Conservation (phyloP, 2,329 filamentous ascomycete species). For the Neoscytalidium dimidiatum region DNA sequence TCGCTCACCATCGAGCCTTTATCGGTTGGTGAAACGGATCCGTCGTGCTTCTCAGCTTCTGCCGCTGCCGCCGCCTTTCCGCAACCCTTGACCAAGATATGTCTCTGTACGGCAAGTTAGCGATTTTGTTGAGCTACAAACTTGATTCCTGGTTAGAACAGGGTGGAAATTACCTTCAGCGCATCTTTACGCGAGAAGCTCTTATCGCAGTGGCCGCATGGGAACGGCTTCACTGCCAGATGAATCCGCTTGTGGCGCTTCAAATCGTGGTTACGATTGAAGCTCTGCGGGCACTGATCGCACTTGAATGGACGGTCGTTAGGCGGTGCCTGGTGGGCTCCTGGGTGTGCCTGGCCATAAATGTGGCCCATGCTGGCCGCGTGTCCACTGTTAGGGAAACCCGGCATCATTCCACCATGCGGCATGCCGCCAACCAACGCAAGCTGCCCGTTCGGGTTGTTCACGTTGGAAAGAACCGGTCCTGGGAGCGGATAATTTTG, state of each 20-base stretch:
- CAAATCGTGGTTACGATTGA: constrained; percentile 94
- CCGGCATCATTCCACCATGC: constrained; percentile 54
- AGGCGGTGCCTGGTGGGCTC: constrained; percentile 48
- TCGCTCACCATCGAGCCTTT: constrained; percentile 17
- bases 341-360: constrained; percentile 46
- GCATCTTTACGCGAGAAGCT: constrained; percentile 97
- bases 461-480: constrained; percentile 76
- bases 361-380: constrained; percentile 65
- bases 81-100: constrained; percentile 69
- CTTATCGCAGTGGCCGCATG: constrained; percentile 89
- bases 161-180: constrained; percentile 70
- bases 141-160: too few species aligned
- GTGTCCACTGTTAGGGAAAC: constrained; percentile 60
- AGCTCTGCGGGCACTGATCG: constrained; percentile 87
- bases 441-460: constrained; percentile 72
- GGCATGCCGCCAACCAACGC: constrained; percentile 65
- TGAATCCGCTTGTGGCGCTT: constrained; percentile 97
- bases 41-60: constrained; percentile 32
- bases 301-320: constrained; percentile 93
- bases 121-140: not conserved
- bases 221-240: constrained; percentile 91
- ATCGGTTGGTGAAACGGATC: constrained; percentile 17
- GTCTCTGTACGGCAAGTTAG: constrained; percentile 52
- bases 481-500: constrained; percentile 58
- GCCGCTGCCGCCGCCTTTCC: constrained; percentile 51